A percentile compares a stretch with the other conserved stretches of the same genome.
Evolutionary conservation across 2,329 filamentous ascomycete species (phyloP).

Genomic region (Fusarium aywerte): DNA sequence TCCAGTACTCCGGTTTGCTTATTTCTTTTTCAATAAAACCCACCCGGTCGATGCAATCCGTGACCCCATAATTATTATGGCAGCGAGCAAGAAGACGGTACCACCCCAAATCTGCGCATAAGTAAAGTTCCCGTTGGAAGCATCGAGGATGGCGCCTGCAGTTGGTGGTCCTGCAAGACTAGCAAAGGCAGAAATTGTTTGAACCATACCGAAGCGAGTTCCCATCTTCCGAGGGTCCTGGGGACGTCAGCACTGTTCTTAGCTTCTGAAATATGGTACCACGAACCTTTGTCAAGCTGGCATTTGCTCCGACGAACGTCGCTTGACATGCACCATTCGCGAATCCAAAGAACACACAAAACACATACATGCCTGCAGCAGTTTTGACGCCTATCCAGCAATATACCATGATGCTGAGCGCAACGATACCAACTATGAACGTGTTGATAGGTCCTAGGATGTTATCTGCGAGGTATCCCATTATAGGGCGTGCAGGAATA

Average conservation of each 20-base stretch:
- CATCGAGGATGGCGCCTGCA: slow-evolving; percentile 48
- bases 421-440: slow-evolving; percentile 48
- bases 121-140: slow-evolving; percentile 48
- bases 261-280: neutral
- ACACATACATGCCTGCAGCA: slow-evolving; percentile 46
- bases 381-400: slow-evolving; percentile 47
- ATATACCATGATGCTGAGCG: slow-evolving; percentile 44
- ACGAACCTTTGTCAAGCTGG: slow-evolving; percentile 50
- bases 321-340: slow-evolving; percentile 46
- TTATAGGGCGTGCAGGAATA: slow-evolving; percentile 65
- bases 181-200: slow-evolving; percentile 55
- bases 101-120: slow-evolving; percentile 62
- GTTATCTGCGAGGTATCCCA: slow-evolving; percentile 68
- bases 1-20: neutral
- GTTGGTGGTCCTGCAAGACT: slow-evolving; percentile 56
- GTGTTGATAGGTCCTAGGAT: slow-evolving; percentile 62
- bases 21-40: slow-evolving; percentile 51
- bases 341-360: slow-evolving; percentile 47
- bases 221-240: slow-evolving; percentile 55
- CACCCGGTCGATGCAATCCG: slow-evolving; percentile 52
- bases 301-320: slow-evolving; percentile 52
- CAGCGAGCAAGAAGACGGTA: slow-evolving; percentile 52
- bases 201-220: slow-evolving; percentile 57
- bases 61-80: slow-evolving; percentile 48
- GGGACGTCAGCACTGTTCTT: neutral